phyloP scores from a whole-genome alignment of 2,329 filamentous ascomycete genomes.

The Fusarium sp. region DNA sequence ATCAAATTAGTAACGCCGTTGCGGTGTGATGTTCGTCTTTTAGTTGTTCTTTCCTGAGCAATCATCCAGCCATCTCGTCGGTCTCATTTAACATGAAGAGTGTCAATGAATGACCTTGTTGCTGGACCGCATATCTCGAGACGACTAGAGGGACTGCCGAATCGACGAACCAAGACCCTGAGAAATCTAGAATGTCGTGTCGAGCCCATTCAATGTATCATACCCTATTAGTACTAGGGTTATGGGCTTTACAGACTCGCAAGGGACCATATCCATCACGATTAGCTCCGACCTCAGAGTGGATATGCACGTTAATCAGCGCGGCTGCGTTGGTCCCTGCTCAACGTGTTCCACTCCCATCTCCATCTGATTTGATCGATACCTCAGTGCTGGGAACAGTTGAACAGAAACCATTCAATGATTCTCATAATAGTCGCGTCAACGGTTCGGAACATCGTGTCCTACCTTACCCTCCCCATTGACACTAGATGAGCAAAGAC shows the following conservation, averaged over 20 bases:
- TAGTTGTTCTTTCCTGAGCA: neutral
- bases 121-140: neutral
- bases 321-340: slow-evolving; percentile 31
- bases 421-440: neutral
- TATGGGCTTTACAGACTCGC: neutral
- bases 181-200: slow-evolving; percentile 20
- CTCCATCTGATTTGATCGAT: slow-evolving; percentile 3
- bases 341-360: slow-evolving; percentile 17
- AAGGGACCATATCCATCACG: slow-evolving; percentile 26
- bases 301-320: slow-evolving; percentile 28
- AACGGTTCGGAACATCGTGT: neutral
- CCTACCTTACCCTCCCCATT: neutral
- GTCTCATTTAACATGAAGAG: neutral
- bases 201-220: slow-evolving; percentile 15
- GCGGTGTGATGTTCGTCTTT: neutral
- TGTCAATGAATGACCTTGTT: neutral
- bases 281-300: slow-evolving; percentile 32
- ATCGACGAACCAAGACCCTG: slow-evolving; percentile 19
- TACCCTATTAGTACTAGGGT: slow-evolving; percentile 33
- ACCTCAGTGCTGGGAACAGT: neutral
- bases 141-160: neutral
- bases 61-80: neutral
- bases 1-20: neutral
- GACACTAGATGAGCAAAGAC: neutral
- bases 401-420: neutral